Conservation (phyloP, 2,329 filamentous ascomycete species). For the Colletotrichum euphorbiae region DNA sequence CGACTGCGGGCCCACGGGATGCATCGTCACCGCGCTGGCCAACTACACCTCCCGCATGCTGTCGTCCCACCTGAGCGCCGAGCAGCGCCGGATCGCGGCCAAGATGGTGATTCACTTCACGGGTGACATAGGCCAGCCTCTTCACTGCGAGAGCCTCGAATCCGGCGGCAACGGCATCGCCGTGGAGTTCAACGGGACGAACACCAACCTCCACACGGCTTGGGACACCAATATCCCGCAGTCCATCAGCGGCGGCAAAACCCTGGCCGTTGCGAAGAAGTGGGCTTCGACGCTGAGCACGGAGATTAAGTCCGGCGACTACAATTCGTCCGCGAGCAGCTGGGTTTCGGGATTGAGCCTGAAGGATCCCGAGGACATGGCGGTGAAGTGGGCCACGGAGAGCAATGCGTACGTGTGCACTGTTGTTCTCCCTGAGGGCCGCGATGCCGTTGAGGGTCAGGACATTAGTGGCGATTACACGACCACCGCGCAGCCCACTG, state of each 20-base stretch:
- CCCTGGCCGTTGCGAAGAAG: conserved; percentile 49
- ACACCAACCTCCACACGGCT: conserved; percentile 68
- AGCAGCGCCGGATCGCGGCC: conserved; percentile 39
- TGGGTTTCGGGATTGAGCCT: conserved; percentile 53
- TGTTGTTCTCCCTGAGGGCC: conserved; percentile 54
- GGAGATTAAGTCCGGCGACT: conserved; percentile 53
- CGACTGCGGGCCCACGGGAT: conserved; percentile 40
- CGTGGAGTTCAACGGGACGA: conserved; percentile 63
- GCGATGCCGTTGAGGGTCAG: conserved; percentile 51
- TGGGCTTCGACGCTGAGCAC: conserved; percentile 52
- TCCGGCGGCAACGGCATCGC: conserved; percentile 51
- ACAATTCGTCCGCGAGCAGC: conserved; percentile 48
- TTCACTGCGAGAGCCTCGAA: conserved; percentile 40
- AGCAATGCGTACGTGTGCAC: conserved; percentile 57
- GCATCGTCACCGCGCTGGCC: conserved; percentile 39
- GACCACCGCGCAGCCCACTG: conserved; percentile 51
- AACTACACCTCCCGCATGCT: conserved; percentile 45
- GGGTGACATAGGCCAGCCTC: conserved; percentile 41
- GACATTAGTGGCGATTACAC: conserved; percentile 56
- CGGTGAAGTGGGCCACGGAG: conserved; percentile 55
- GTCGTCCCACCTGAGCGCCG: conserved; percentile 57
- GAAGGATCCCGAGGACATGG: conserved; percentile 47
- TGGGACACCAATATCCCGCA: conserved; percentile 72
- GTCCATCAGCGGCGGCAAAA: conserved; percentile 52
- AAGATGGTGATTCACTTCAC: conserved; percentile 42